Conservation (phyloP, 441 rosid genomes). For the Brassica hybrid region DNA sequence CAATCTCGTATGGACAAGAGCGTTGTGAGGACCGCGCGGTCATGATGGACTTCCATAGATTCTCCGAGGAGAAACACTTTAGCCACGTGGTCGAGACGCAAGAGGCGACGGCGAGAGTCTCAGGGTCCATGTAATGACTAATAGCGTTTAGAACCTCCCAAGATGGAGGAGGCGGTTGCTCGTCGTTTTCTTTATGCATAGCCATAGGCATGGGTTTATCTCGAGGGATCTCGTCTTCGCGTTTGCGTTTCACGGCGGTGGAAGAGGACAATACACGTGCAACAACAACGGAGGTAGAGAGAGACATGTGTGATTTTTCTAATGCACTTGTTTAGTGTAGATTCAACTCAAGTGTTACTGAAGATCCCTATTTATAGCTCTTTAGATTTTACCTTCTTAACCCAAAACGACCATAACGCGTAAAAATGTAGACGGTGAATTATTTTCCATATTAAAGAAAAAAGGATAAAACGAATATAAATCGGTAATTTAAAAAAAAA, state of each 20-base stretch:
- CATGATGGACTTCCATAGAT: conserved; percentile 26
- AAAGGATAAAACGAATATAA: neutral
- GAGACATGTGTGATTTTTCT: conserved; percentile 19
- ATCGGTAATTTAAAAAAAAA: neutral
- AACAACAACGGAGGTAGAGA: conserved; percentile 3
- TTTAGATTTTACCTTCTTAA: neutral
- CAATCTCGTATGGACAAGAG: neutral
- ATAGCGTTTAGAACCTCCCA: conserved; percentile 22
- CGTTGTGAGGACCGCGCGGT: conserved; percentile 3
- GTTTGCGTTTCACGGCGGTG: conserved; percentile 24
- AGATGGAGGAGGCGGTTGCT: conserved; percentile 11
- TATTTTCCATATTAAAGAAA: neutral
- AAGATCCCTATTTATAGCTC: neutral
- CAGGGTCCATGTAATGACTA: conserved; percentile 23
- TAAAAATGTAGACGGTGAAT: neutral
- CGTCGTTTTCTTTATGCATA: conserved; percentile 8
- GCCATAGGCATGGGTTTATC: neutral
- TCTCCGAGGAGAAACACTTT: conserved; percentile 24
- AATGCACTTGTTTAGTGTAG: neutral
- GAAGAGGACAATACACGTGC: conserved; percentile 6
- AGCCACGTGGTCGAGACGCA: conserved; percentile 38
- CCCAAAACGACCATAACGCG: neutral
- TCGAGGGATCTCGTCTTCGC: conserved; percentile 7
- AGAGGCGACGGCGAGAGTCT: conserved; percentile 29
- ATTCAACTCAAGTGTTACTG: neutral